A percentile compares a stretch with the other conserved stretches of the same genome.
Evolutionary conservation across 1,284 basidiomycete genomes (phyloP).

Genomic region (Puccinia polysora): DNA sequence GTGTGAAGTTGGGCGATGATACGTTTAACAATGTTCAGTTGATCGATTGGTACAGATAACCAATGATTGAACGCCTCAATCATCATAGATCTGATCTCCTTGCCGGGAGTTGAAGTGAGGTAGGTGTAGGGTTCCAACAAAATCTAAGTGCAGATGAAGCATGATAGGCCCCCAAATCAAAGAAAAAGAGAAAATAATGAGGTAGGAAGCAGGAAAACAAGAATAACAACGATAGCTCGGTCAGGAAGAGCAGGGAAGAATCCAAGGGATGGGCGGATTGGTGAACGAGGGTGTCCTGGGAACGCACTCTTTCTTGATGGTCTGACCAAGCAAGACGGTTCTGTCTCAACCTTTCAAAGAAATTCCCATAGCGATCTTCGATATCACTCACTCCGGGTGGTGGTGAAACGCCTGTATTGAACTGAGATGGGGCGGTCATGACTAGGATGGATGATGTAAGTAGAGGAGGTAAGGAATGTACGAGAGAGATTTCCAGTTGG

Average conservation of each 20-base stretch:
- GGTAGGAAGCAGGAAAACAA: too few relatives aligned
- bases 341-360: slow-evolving; percentile 10
- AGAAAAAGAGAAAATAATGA: too few relatives aligned
- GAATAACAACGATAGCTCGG: not conserved
- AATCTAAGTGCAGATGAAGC: too few relatives aligned
- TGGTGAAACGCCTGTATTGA: too few relatives aligned
- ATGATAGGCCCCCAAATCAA: too few relatives aligned
- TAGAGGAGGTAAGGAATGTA: too few relatives aligned
- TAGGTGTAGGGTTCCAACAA: slow-evolving; percentile 86
- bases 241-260: not conserved
- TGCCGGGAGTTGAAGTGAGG: slow-evolving; percentile 77
- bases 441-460: too few relatives aligned
- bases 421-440: too few relatives aligned
- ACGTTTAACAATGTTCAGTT: slow-evolving; percentile 68
- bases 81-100: slow-evolving; percentile 82
- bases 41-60: slow-evolving; percentile 72
- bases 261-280: not conserved
- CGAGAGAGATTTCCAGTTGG: too few relatives aligned
- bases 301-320: slow-evolving; percentile 1
- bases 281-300: not conserved
- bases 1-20: slow-evolving; percentile 92
- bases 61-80: slow-evolving; percentile 92
- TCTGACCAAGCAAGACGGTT: slow-evolving; percentile 6
- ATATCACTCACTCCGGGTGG: not conserved
- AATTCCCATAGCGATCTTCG: slow-evolving; percentile 21